phyloP scores from a whole-genome alignment of 345 rosid species.

The Gossypium rotundifolium region DNA sequence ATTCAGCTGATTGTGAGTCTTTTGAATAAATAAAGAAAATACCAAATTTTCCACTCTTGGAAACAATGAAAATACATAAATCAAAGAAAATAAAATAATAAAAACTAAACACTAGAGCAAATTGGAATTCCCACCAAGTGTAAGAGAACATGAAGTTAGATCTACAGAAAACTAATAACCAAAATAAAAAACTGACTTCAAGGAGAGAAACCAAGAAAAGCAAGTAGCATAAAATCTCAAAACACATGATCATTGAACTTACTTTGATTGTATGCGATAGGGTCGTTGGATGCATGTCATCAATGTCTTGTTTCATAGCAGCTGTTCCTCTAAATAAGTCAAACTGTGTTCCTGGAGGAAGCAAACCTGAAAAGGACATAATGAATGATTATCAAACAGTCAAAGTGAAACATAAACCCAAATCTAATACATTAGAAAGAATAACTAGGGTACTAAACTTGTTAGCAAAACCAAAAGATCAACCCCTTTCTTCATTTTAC shows the following conservation, averaged over 20 bases:
- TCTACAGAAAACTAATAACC: neutral
- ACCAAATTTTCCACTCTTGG: neutral
- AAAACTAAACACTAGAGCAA: neutral
- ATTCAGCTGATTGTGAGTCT: neutral
- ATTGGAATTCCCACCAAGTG: neutral
- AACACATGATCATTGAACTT: neutral
- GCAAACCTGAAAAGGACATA: conserved; percentile 52
- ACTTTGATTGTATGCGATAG: conserved; percentile 86
- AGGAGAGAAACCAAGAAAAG: neutral
- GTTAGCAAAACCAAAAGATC: neutral
- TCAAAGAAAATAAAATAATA: neutral
- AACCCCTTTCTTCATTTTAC: neutral
- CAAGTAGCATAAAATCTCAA: neutral
- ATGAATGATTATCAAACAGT: neutral
- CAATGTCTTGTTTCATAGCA: conserved; percentile 97
- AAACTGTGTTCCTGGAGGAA: conserved; percentile 98
- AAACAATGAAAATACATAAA: neutral
- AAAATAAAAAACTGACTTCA: neutral
- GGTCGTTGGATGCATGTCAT: conserved; percentile 76
- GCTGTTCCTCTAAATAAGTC: conserved; percentile 95
- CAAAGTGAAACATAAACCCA: neutral
- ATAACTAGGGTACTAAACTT: neutral
- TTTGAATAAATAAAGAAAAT: neutral
- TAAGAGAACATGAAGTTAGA: neutral
- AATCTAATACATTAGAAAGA: neutral